Conservation (phyloP, 2,329 filamentous ascomycete genomes). For the Basipetospora chlamydospora region DNA sequence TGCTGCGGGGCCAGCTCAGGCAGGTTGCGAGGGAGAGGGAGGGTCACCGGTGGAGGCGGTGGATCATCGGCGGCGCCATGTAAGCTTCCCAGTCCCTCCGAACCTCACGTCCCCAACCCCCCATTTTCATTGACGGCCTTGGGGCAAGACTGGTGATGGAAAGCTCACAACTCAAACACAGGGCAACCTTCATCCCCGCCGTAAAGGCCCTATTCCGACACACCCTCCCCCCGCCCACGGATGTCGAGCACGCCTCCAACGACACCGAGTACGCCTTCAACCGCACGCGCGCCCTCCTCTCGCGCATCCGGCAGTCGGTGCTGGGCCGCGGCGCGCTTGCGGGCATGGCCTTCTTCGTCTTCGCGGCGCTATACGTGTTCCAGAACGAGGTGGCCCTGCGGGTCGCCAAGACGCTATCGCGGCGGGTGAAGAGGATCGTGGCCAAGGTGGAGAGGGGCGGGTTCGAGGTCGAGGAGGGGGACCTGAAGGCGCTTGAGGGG, state of each 20-base stretch:
- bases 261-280: conserved; percentile 44
- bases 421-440: conserved; percentile 32
- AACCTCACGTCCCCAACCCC: too few species aligned
- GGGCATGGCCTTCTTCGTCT: conserved; percentile 37
- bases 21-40: conserved; percentile 28
- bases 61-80: conserved; percentile 36
- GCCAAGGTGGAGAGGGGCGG: conserved; percentile 32
- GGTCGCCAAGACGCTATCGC: conserved; percentile 35
- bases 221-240: conserved; percentile 11
- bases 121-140: too few species aligned
- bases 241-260: conserved; percentile 25
- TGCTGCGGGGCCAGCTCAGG: conserved; percentile 28
- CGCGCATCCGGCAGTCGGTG: conserved; percentile 31
- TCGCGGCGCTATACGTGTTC: conserved; percentile 43
- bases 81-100: conserved; percentile 25
- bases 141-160: too few species aligned
- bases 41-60: conserved; percentile 35
- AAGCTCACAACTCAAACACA: too few species aligned
- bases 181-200: conserved; percentile 35
- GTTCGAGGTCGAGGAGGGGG: conserved; percentile 28
- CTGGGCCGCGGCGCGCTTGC: conserved; percentile 30
- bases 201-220: conserved; percentile 37
- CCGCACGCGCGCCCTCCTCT: conserved; percentile 32
- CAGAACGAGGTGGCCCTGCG: conserved; percentile 42
- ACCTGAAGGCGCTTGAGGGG: conserved; percentile 33